phyloP scores from a whole-genome alignment of 1,284 basidiomycete species.

The Amylostereum areolatum region DNA sequence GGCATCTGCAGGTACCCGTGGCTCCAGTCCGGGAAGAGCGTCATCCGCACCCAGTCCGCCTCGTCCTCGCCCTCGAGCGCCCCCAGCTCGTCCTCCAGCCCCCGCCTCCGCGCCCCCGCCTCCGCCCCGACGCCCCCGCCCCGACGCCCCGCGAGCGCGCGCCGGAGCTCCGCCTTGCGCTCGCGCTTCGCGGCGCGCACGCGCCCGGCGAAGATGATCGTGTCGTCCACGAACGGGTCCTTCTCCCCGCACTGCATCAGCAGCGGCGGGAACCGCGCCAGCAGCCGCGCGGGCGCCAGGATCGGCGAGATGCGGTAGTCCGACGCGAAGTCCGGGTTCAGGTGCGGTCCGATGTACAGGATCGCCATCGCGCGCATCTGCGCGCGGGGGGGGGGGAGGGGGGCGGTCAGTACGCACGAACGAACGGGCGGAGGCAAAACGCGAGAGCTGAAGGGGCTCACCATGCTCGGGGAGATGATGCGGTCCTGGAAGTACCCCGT shows the following conservation, averaged over 20 bases:
- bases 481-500: conserved; percentile 93
- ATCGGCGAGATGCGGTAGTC: conserved; percentile 96
- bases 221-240: conserved; percentile 95
- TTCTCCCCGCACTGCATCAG: conserved; percentile 93
- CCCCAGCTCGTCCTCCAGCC: conserved; percentile 51
- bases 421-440: neutral
- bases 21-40: conserved; percentile 86
- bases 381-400: too few species aligned
- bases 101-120: conserved; percentile 8
- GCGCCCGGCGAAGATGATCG: conserved; percentile 90
- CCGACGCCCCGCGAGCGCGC: conserved; percentile 46
- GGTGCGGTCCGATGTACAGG: conserved; percentile 89
- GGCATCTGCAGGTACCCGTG: conserved; percentile 97
- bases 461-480: conserved; percentile 89
- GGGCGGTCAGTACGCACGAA: neutral
- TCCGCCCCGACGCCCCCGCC: conserved; percentile 26
- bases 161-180: conserved; percentile 59
- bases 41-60: conserved; percentile 94
- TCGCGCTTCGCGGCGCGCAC: conserved; percentile 88
- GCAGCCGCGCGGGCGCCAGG: conserved; percentile 75
- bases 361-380: conserved; percentile 99
- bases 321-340: conserved; percentile 88
- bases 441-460: conserved; percentile 31
- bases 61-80: conserved; percentile 66
- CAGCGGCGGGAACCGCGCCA: conserved; percentile 91